phyloP scores from a whole-genome alignment of 495 filamentous ascomycete species.

The Daldinia childiae region DNA sequence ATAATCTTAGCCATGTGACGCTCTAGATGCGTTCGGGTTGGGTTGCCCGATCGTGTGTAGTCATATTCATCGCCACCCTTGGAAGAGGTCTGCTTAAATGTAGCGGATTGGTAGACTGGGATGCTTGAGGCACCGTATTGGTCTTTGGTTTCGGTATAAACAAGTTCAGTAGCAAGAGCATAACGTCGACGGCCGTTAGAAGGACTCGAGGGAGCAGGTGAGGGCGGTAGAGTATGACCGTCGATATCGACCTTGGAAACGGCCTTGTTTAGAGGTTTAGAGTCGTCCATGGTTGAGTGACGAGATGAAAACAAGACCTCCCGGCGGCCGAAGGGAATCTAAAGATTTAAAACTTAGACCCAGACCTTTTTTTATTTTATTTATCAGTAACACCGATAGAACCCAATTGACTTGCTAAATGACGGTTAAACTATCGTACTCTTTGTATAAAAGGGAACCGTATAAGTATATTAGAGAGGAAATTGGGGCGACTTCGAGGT shows the following conservation, averaged over 20 bases:
- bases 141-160: constrained; percentile 93
- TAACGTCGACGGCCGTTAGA: constrained; percentile 81
- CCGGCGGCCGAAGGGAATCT: constrained; percentile 13
- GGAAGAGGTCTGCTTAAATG: constrained; percentile 91
- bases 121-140: constrained; percentile 95
- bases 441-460: not conserved
- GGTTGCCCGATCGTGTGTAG: constrained; percentile 97
- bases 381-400: constrained; percentile 3
- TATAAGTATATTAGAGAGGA: constrained; percentile 17
- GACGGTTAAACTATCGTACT: not conserved
- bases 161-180: constrained; percentile 92
- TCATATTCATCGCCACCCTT: constrained; percentile 89
- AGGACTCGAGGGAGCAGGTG: constrained; percentile 92
- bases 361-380: constrained; percentile 10
- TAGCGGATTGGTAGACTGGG: constrained; percentile 98
- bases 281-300: constrained; percentile 40
- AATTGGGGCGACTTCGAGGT: not conserved
- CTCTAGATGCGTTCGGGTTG: constrained; percentile 94
- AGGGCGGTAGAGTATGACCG: constrained; percentile 91
- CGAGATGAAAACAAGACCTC: constrained; percentile 17
- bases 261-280: constrained; percentile 67
- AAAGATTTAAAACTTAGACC: constrained; percentile 4
- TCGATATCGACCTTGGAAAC: constrained; percentile 81
- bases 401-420: constrained; percentile 5
- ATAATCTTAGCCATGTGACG: constrained; percentile 98